Conservation (phyloP, 179 eudicot genomes). For the Corrigiola litoralis region DNA sequence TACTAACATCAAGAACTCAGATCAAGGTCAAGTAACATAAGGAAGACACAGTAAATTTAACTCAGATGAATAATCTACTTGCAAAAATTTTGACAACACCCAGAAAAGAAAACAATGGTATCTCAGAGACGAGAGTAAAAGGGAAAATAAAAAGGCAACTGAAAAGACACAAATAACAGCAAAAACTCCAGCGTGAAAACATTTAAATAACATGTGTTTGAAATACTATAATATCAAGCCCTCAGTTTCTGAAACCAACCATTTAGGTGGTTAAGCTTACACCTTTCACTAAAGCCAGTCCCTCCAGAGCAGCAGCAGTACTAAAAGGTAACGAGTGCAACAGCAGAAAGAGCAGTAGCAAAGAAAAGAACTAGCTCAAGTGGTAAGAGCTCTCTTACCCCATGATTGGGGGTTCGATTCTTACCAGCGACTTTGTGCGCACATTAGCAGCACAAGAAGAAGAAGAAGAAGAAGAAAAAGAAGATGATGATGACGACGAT, state of each 20-base stretch:
- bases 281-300: conserved; percentile 26
- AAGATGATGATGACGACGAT: neutral
- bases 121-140: too few species aligned
- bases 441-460: too few species aligned
- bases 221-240: conserved; percentile 2
- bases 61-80: too few species aligned
- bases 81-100: too few species aligned
- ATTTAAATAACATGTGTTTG: neutral
- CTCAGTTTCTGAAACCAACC: conserved; percentile 9
- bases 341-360: neutral
- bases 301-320: conserved; percentile 23
- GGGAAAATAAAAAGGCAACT: too few species aligned
- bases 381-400: neutral
- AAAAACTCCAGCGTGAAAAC: neutral
- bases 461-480: neutral
- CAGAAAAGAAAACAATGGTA: too few species aligned
- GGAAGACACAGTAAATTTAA: too few species aligned
- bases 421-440: too few species aligned
- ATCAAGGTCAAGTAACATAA: too few species aligned
- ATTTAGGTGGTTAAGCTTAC: neutral
- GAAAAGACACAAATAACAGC: neutral
- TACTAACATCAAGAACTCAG: too few species aligned
- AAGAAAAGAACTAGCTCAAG: neutral
- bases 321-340: neutral
- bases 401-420: too few species aligned